These are phyloP conservation scores for Paramecium octaurelia DNA, from an alignment of 73 alveolate species.

Conservation along the genomic window DNA sequence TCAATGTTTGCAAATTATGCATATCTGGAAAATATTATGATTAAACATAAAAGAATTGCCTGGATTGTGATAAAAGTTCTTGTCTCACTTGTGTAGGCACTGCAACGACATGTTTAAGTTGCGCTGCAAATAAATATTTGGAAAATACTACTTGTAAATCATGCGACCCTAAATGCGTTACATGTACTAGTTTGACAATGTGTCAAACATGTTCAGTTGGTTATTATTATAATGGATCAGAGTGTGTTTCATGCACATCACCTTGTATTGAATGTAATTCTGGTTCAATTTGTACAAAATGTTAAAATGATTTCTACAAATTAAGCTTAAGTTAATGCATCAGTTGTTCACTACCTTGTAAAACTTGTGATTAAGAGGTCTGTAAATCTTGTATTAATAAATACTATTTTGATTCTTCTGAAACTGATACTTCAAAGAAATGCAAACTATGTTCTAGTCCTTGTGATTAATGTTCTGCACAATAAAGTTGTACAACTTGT, in stretches of 20 bases:
- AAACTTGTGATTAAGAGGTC: not conserved
- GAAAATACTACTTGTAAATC: not conserved
- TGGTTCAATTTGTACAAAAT: not conserved
- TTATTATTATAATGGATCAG: not conserved
- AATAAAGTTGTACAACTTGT: not conserved
- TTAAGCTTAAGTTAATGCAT: not conserved
- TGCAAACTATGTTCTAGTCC: not conserved
- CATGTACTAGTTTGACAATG: not conserved
- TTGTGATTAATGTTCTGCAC: not conserved
- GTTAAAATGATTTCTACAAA: not conserved
- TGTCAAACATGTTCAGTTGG: not conserved
- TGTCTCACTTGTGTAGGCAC: not conserved
- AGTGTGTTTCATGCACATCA: not conserved
- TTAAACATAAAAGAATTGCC: not conserved
- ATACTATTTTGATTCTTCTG: not conserved
- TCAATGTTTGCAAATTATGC: not conserved
- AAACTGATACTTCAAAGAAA: not conserved
- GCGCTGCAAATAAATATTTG: not conserved
- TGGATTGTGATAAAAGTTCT: not conserved
- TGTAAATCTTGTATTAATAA: not conserved
- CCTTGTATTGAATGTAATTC: conserved; percentile 3
- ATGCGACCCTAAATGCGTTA: not conserved
- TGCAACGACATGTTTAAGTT: not conserved
- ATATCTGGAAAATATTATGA: not conserved
- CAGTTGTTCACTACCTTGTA: not conserved